Base-by-base conservation (phyloP, 106 monocot species). In the Xerophyta viscosa region DNA sequence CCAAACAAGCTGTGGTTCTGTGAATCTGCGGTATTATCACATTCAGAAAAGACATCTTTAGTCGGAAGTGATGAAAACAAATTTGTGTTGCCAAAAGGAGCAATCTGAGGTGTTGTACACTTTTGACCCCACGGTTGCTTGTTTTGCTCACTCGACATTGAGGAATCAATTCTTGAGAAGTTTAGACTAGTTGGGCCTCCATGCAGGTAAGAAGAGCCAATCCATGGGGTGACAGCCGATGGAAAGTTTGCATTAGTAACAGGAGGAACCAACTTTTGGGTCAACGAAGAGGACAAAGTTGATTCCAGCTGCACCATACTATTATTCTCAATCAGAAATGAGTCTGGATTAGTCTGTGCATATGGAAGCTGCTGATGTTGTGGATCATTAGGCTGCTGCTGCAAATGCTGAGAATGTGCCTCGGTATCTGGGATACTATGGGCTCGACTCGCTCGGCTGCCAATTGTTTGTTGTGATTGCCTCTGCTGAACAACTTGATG, bases 1-100 rank as follows among this genome's bases (percentile, higher is more conserved):
- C 79, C 82, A 82, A 90, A 86, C 15, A 98, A 67, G 31, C 66
- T 79, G 23, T 74, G 81, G 56, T 84, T 77, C 51, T 83, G 83
- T 2, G 67, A 43, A 58, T 79, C 74, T 50, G 37, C 56, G 52
- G 48, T 61, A 53, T 63, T 67, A 49, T 79, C 85, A 53, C 72
- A 48, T 37, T 65, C 81, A 41, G 67, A 60, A 53, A 73, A 63
- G 57, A 50, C 61, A 60, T 76, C 84, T 60, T 85, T 88, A 19
- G 77, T 62, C 17, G 71, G 64, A 67, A 81, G 70, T 63, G 94
- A 78, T 25, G 74, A 66, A 61, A 86, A 63, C 24, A 71, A 70
- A 41, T 50, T 49, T 24, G 65, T 39, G 54, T 65, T 81, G 21
- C 67, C 72, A 69, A 72, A 78, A 46, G 63, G 24, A 54, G 60